phyloP scores from a whole-genome alignment of 768 basidiomycete genomes.

The Kwoniella dendrophila region DNA sequence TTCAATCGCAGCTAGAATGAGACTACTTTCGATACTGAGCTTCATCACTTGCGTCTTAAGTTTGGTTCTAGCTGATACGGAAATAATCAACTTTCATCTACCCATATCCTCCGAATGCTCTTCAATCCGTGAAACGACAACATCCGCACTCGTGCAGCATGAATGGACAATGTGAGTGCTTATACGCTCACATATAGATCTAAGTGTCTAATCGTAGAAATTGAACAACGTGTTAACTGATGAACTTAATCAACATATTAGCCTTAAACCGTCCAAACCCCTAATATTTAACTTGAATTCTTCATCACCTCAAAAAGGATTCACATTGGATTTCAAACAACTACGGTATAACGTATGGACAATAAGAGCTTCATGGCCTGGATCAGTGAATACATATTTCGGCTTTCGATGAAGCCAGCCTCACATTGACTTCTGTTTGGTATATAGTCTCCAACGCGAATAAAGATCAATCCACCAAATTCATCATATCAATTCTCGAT shows the following conservation, averaged over 20 bases:
- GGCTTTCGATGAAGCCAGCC: too few relatives aligned
- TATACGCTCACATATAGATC: background rate
- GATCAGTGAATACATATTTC: constrained; percentile 31
- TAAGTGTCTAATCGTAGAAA: background rate
- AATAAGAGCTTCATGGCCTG: constrained; percentile 41
- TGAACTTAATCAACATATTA: background rate
- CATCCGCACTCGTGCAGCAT: too few relatives aligned
- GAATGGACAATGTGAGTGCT: too few relatives aligned
- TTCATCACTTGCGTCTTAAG: background rate
- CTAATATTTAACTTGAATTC: constrained; percentile 17
- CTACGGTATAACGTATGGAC: constrained; percentile 27
- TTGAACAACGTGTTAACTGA: background rate
- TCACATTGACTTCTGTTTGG: too few relatives aligned
- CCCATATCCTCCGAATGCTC: constrained; percentile 18
- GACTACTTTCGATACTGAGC: background rate
- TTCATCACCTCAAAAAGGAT: background rate
- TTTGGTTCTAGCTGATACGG: constrained; percentile 30
- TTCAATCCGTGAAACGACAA: background rate
- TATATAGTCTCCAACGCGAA: too few relatives aligned
- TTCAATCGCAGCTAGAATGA: background rate
- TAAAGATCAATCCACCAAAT: background rate
- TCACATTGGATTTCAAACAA: constrained; percentile 3
- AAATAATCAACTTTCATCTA: constrained; percentile 40
- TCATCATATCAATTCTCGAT: background rate
- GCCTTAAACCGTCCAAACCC: constrained; percentile 13